These are phyloP conservation scores for Metarhizium guizhouense DNA, from an alignment of 2,329 filamentous ascomycete species.

Conservation along the genomic window DNA sequence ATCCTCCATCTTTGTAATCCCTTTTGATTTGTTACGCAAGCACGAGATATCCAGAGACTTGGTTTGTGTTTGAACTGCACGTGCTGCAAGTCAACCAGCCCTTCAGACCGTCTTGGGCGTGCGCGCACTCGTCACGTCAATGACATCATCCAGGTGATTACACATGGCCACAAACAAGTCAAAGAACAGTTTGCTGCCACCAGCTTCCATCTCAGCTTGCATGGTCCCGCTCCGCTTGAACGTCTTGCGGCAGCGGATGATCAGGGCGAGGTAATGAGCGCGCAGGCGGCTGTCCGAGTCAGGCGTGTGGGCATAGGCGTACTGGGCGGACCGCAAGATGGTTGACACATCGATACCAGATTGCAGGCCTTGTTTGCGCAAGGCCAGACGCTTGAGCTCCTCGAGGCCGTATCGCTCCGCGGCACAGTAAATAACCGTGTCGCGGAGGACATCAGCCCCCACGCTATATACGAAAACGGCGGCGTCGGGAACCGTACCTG, in stretches of 20 bases:
- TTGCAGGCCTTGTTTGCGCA: constrained; percentile 92
- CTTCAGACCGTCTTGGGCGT: constrained; percentile 48
- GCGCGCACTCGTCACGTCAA: constrained; percentile 67
- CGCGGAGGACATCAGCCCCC: constrained; percentile 71
- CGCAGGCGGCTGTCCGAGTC: constrained; percentile 87
- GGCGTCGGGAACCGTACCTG: constrained; percentile 39
- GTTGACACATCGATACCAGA: constrained; percentile 85
- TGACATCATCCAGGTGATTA: constrained; percentile 95
- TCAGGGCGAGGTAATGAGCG: constrained; percentile 93
- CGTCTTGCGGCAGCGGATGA: constrained; percentile 93
- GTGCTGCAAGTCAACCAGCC: constrained; percentile 4
- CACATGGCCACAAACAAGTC: constrained; percentile 97
- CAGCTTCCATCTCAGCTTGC: constrained; percentile 96
- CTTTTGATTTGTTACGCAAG: neutral
- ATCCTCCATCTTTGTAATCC: constrained; percentile 13
- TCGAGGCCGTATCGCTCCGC: constrained; percentile 86
- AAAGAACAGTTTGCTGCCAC: constrained; percentile 87
- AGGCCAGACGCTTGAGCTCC: constrained; percentile 81
- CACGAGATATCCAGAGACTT: constrained; percentile 11
- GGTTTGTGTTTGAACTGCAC: constrained; percentile 7
- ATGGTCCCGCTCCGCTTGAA: constrained; percentile 98
- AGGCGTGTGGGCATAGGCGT: constrained; percentile 91
- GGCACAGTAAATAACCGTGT: constrained; percentile 91
- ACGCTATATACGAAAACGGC: constrained; percentile 64
- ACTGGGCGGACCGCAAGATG: constrained; percentile 86